These are phyloP conservation scores for Priceomyces castillae DNA, from an alignment of 805 yeast genomes.

Conservation along the genomic window DNA sequence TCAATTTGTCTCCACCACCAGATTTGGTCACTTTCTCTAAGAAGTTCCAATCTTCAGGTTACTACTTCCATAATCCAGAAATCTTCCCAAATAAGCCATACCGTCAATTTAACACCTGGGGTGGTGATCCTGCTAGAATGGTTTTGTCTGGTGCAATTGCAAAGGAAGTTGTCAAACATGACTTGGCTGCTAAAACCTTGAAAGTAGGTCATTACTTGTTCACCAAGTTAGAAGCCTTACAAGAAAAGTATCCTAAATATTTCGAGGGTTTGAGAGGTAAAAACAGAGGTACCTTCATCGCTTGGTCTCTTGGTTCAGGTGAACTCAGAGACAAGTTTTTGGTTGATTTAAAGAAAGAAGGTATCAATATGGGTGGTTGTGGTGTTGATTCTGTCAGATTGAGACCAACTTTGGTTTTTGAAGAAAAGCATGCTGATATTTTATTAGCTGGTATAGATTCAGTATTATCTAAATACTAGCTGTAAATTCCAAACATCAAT, in stretches of 20 bases:
- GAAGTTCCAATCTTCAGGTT: conserved; percentile 73
- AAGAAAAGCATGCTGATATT: conserved; percentile 75
- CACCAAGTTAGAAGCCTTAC: conserved; percentile 51
- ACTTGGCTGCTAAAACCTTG: conserved; percentile 53
- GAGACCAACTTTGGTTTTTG: conserved; percentile 77
- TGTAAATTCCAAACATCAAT: too few species aligned
- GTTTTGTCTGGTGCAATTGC: conserved; percentile 71
- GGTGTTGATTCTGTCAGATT: conserved; percentile 75
- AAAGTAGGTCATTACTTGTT: conserved; percentile 69
- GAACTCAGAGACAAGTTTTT: conserved; percentile 62
- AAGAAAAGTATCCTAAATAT: conserved; percentile 51
- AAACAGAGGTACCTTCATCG: conserved; percentile 73
- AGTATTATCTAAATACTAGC: conserved; percentile 31
- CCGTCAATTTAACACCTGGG: conserved; percentile 77
- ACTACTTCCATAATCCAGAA: conserved; percentile 57
- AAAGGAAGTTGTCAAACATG: conserved; percentile 58
- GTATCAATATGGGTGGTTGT: conserved; percentile 84
- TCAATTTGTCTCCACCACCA: conserved; percentile 58
- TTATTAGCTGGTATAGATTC: conserved; percentile 45
- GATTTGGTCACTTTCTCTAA: conserved; percentile 71
- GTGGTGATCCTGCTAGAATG: conserved; percentile 72
- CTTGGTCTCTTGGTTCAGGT: conserved; percentile 64
- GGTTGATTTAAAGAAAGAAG: conserved; percentile 55
- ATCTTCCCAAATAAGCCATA: conserved; percentile 60
- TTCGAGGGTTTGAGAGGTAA: conserved; percentile 67